These are phyloP conservation scores for Nannochloropsis gaditana DNA, from an alignment of 108 stramenopile species.

Conservation along the genomic window DNA sequence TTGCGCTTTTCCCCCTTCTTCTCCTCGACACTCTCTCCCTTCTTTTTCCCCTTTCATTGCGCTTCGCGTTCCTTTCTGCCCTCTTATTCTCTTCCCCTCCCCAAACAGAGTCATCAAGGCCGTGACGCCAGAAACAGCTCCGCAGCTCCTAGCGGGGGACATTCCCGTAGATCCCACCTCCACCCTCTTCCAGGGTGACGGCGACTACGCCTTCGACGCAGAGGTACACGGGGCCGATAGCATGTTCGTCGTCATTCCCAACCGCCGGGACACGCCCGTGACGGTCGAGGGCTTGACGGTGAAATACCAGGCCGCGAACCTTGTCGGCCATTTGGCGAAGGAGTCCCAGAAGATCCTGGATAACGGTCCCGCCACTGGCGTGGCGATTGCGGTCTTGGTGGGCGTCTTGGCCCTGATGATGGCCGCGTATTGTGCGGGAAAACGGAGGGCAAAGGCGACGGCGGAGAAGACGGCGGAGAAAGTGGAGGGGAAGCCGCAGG, in stretches of 20 bases:
- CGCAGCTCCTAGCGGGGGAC: neutral
- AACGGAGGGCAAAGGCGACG: neutral
- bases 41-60: neutral
- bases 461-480: neutral
- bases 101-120: neutral
- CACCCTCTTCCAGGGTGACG: constrained; percentile 15
- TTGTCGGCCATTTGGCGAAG: neutral
- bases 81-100: neutral
- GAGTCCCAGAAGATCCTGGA: neutral
- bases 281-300: neutral
- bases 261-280: neutral
- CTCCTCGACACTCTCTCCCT: neutral
- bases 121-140: neutral
- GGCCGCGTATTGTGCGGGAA: neutral
- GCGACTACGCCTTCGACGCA: constrained; percentile 1
- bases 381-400: neutral
- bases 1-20: neutral
- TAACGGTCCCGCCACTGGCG: neutral
- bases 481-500: constrained; percentile 6
- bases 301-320: neutral
- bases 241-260: neutral
- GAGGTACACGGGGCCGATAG: neutral
- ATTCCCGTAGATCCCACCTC: neutral
- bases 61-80: neutral
- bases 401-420: neutral